These are phyloP conservation scores for Fagopyrum homotropicum DNA, from an alignment of 148 eudicot genomes.

Conservation along the genomic window DNA sequence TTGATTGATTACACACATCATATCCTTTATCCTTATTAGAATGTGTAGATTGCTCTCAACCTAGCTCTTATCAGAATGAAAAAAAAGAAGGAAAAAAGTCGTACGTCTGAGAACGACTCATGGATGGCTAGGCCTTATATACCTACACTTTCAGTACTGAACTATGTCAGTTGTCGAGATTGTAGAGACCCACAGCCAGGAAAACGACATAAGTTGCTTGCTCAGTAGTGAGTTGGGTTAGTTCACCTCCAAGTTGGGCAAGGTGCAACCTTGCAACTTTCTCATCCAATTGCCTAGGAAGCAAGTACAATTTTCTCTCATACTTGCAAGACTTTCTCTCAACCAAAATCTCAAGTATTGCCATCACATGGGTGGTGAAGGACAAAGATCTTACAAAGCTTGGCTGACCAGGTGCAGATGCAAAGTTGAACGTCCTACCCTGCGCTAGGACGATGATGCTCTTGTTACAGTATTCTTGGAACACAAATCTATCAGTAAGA, in stretches of 20 bases:
- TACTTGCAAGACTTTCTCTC: slow-evolving; percentile 67
- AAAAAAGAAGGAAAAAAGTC: too few relatives aligned
- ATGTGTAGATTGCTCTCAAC: too few relatives aligned
- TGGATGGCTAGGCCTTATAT: too few relatives aligned
- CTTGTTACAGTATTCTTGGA: slow-evolving; percentile 59
- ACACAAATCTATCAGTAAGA: slow-evolving; percentile 62
- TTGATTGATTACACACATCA: too few relatives aligned
- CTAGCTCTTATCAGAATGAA: too few relatives aligned
- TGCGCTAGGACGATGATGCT: slow-evolving; percentile 80
- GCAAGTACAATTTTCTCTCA: slow-evolving; percentile 77
- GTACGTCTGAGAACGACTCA: too few relatives aligned
- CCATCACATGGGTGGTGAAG: slow-evolving; percentile 90
- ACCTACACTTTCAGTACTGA: too few relatives aligned
- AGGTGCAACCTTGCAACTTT: slow-evolving; percentile 16
- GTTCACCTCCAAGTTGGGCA: slow-evolving; percentile 28
- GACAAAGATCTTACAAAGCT: slow-evolving; percentile 96
- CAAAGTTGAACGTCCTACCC: slow-evolving; percentile 94
- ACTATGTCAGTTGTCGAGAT: too few relatives aligned
- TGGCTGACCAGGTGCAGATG: slow-evolving; percentile 96
- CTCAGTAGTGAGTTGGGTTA: slow-evolving; percentile 68
- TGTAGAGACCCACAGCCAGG: slow-evolving; percentile 63
- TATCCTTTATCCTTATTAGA: too few relatives aligned
- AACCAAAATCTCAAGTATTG: slow-evolving; percentile 88
- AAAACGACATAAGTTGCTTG: slow-evolving; percentile 83
- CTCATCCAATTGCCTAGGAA: slow-evolving; percentile 58